Evolutionary conservation across 805 yeast genomes (phyloP).

Genomic region (Candida suzukii): DNA sequence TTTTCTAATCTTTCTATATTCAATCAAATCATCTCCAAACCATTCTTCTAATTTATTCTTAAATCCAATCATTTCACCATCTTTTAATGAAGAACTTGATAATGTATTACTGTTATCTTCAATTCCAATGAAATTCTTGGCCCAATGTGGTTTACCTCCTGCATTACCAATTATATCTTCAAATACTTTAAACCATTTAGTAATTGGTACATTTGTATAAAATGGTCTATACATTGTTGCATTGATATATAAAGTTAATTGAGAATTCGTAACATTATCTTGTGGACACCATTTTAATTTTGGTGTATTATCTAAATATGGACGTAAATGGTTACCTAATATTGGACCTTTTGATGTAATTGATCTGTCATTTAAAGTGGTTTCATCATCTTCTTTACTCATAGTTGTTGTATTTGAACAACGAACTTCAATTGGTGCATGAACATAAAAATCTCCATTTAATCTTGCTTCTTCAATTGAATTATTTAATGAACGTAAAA

Average conservation of each 20-base stretch:
- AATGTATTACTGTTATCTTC: conserved; percentile 10
- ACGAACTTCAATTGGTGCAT: conserved; percentile 92
- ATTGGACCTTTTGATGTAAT: conserved; percentile 65
- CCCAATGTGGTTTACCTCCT: conserved; percentile 98
- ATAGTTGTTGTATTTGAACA: conserved; percentile 71
- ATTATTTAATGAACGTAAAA: conserved; percentile 54
- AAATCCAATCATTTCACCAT: conserved; percentile 77
- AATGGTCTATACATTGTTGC: conserved; percentile 98
- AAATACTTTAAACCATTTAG: conserved; percentile 76
- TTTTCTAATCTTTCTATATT: conserved; percentile 57
- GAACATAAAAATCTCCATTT: conserved; percentile 68
- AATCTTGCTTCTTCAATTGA: conserved; percentile 55
- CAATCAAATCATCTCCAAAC: conserved; percentile 66
- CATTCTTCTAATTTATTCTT: conserved; percentile 61
- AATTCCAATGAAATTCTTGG: conserved; percentile 87
- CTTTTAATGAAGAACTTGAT: conserved; percentile 18
- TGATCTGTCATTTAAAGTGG: conserved; percentile 38
- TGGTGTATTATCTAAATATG: conserved; percentile 79
- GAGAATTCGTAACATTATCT: conserved; percentile 56
- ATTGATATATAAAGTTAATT: conserved; percentile 78
- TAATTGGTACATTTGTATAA: conserved; percentile 61
- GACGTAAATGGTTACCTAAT: conserved; percentile 77
- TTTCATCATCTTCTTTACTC: conserved; percentile 15
- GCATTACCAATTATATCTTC: conserved; percentile 71
- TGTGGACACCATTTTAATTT: conserved; percentile 47